A percentile compares a stretch with the other conserved stretches of the same genome.
Evolutionary conservation across 2,329 filamentous ascomycete species (phyloP).

Genomic region (Hymenoscyphus albidus): DNA sequence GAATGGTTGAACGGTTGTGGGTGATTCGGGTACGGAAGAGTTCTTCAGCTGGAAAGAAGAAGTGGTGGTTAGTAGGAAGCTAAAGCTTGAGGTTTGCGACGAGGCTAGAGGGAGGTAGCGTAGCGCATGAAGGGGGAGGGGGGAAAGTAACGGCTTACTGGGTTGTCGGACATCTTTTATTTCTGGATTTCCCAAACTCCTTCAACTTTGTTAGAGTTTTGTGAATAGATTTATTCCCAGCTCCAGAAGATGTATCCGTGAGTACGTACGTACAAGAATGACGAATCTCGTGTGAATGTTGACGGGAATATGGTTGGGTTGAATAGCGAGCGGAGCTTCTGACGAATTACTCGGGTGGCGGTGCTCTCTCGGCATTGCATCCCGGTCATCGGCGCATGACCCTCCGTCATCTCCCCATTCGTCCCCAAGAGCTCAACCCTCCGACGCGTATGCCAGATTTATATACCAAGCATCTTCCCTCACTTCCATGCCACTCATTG

Average conservation of each 20-base stretch:
- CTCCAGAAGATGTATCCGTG: not conserved
- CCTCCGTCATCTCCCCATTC: not conserved
- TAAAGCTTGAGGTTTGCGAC: not conserved
- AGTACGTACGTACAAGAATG: not conserved
- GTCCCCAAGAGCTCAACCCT: not conserved
- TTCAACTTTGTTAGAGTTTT: not conserved
- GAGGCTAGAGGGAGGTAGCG: not conserved
- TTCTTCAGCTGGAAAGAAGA: constrained; percentile 25
- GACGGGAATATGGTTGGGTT: no score
- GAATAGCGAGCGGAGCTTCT: not conserved
- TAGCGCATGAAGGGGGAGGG: constrained; percentile 21
- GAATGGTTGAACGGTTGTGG: constrained; percentile 60
- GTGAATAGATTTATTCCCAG: not conserved
- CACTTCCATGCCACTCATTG: constrained; percentile 31
- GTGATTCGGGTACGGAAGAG: constrained; percentile 53
- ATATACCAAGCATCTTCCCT: not conserved
- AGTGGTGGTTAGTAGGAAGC: constrained; percentile 13
- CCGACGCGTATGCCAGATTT: constrained; percentile 2
- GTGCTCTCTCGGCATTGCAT: not conserved
- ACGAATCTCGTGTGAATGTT: not conserved
- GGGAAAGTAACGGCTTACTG: constrained; percentile 39
- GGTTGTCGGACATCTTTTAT: constrained; percentile 34
- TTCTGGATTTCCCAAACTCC: not conserved
- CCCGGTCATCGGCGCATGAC: not conserved
- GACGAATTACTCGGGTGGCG: not conserved